Percentiles rank a stretch among this genome's conserved stretches.
Evolutionary conservation across 345 rosid genomes (phyloP).

Genomic region (Populus davidiana): DNA sequence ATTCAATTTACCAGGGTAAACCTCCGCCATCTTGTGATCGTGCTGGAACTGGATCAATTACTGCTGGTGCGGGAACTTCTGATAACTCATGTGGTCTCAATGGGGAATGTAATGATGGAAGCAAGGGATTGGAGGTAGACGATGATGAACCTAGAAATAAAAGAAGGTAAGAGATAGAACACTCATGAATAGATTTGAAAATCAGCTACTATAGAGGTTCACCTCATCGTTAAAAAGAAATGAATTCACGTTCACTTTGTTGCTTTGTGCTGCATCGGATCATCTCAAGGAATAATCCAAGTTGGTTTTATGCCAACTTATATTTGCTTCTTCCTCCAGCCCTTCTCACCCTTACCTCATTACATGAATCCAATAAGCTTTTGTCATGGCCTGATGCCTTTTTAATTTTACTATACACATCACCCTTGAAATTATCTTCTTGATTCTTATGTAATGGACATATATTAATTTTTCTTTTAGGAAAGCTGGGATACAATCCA

Average conservation of each 20-base stretch:
- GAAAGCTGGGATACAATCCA: slow-evolving; percentile 55
- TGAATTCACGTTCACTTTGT: not conserved
- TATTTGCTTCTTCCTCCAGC: not conserved
- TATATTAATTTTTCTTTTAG: slow-evolving; percentile 24
- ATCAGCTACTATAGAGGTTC: not conserved
- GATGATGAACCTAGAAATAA: slow-evolving; percentile 61
- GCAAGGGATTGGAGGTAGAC: slow-evolving; percentile 51
- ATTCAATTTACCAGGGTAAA: slow-evolving; percentile 27
- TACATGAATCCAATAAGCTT: not conserved
- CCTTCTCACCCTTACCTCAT: not conserved
- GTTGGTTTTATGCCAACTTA: not conserved
- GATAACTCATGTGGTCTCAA: slow-evolving; percentile 63
- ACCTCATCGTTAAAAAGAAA: not conserved
- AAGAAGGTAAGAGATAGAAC: slow-evolving; percentile 51
- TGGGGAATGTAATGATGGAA: slow-evolving; percentile 63
- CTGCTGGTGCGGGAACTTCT: slow-evolving; percentile 40
- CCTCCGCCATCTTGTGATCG: slow-evolving; percentile 29
- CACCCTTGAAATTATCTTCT: not conserved
- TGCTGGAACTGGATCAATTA: slow-evolving; percentile 22
- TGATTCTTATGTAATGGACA: not conserved
- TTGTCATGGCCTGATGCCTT: not conserved
- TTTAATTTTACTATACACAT: not conserved
- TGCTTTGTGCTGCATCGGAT: not conserved
- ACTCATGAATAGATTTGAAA: not conserved
- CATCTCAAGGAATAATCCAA: not conserved